A percentile compares a stretch with the other conserved stretches of the same genome.
Evolutionary conservation across 2,329 filamentous ascomycete species (phyloP).

Genomic region (Monilinia aucupariae): DNA sequence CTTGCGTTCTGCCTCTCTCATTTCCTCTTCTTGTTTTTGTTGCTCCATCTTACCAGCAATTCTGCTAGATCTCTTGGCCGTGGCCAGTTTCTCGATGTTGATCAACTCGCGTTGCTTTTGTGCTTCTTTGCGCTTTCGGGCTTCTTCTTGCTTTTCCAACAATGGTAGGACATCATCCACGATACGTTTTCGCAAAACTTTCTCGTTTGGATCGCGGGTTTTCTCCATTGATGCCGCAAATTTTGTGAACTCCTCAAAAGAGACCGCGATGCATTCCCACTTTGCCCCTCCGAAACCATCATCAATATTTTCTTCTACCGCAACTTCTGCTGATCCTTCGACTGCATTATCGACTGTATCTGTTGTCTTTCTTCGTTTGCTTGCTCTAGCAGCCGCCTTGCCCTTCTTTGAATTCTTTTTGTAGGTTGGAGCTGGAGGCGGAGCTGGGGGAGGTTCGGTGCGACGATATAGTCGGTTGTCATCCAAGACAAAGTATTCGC

Average conservation of each 20-base stretch:
- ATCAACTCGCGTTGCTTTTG: constrained; percentile 73
- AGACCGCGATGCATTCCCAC: constrained; percentile 90
- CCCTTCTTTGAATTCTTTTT: constrained; percentile 62
- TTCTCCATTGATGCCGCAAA: constrained; percentile 69
- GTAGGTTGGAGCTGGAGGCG: constrained; percentile 51
- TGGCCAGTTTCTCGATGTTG: constrained; percentile 80
- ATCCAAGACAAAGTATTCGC: constrained; percentile 84
- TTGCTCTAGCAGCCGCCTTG: constrained; percentile 58
- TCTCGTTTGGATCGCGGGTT: constrained; percentile 80
- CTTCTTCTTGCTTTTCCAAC: constrained; percentile 71
- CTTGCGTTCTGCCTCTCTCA: constrained; percentile 64
- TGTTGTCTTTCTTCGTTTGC: constrained; percentile 64
- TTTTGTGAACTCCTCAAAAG: constrained; percentile 66
- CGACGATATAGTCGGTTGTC: constrained; percentile 89
- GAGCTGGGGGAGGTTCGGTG: constrained; percentile 64
- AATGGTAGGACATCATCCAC: constrained; percentile 76
- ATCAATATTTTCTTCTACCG: constrained; percentile 44
- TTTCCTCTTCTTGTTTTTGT: constrained; percentile 67
- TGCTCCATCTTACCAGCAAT: constrained; percentile 77
- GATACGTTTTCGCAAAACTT: constrained; percentile 65
- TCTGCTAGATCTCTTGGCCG: constrained; percentile 87
- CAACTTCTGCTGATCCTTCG: constrained; percentile 38
- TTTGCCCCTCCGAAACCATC: constrained; percentile 69
- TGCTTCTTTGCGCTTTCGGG: constrained; percentile 63
- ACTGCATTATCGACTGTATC: constrained; percentile 39